Evolutionary conservation across 306 rosid species (phyloP).

Genomic region (Dryas octopetala): DNA sequence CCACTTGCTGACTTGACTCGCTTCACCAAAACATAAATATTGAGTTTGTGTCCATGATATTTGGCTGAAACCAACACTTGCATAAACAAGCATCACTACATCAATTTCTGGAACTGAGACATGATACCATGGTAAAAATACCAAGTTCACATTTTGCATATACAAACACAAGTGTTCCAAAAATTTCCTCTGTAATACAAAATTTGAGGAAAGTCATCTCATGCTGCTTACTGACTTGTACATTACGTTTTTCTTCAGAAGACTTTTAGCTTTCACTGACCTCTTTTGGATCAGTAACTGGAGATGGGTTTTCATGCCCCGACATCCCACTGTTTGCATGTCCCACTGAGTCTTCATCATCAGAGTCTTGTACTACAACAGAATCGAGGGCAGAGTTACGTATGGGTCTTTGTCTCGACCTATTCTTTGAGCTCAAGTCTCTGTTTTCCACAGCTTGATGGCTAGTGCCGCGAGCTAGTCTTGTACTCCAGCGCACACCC

Average conservation of each 20-base stretch:
- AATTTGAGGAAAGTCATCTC: neutral
- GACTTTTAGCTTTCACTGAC: conserved; percentile 10
- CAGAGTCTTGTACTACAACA: conserved; percentile 54
- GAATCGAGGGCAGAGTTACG: conserved; percentile 65
- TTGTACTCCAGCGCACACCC: conserved; percentile 45
- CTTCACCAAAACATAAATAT: too few species aligned
- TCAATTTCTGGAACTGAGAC: neutral
- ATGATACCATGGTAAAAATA: neutral
- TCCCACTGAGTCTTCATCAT: conserved; percentile 23
- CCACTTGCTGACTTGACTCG: too few species aligned
- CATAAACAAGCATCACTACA: neutral
- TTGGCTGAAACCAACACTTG: neutral
- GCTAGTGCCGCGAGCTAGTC: conserved; percentile 45
- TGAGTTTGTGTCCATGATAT: neutral
- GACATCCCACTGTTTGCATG: neutral
- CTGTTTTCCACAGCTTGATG: conserved; percentile 41
- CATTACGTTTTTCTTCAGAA: neutral
- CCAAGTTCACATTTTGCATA: neutral
- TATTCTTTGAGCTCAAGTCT: conserved; percentile 56
- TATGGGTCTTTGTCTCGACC: conserved; percentile 76
- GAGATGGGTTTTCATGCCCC: neutral
- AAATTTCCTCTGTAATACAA: neutral
- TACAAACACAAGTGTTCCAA: neutral
- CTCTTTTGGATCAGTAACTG: conserved; percentile 7
- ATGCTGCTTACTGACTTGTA: neutral